phyloP scores from a whole-genome alignment of 1,139 yeast species.

The Eremothecium gossypii region DNA sequence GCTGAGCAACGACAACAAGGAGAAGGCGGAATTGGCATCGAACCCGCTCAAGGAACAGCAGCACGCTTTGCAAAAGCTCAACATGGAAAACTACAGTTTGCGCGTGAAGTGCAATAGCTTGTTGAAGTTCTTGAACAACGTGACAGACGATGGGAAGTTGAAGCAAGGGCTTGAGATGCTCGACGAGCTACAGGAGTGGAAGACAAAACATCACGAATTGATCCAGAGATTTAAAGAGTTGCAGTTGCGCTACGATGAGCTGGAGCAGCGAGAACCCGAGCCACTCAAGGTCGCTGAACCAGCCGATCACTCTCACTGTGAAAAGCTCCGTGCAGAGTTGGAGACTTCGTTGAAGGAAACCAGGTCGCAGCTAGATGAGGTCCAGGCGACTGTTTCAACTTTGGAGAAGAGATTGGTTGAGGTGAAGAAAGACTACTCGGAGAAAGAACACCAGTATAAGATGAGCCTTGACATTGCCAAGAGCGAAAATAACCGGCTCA shows the following conservation, averaged over 20 bases:
- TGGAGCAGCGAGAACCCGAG: conserved; percentile 6
- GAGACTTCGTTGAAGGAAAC: conserved; percentile 10
- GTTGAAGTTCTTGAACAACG: conserved; percentile 38
- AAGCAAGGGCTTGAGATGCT: conserved; percentile 18
- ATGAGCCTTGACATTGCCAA: conserved; percentile 21
- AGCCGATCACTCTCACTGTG: conserved; percentile 5
- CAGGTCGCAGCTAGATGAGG: conserved; percentile 11
- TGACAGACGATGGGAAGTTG: conserved; percentile 25
- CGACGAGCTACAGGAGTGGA: conserved; percentile 19
- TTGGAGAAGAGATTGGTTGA: conserved; percentile 4
- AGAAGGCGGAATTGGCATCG: conserved; percentile 29
- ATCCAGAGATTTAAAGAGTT: conserved; percentile 18
- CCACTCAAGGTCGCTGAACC: conserved; percentile 4
- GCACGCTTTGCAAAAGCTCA: conserved; percentile 39
- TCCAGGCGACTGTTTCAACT: conserved; percentile 2
- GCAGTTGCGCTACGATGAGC: conserved; percentile 15
- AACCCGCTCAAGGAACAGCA: conserved; percentile 49
- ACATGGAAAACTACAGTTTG: conserved; percentile 54
- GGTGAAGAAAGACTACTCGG: conserved; percentile 4
- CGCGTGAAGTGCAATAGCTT: conserved; percentile 50
- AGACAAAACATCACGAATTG: conserved; percentile 12
- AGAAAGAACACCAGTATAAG: conserved; percentile 23
- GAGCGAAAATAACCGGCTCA: conserved; percentile 19
- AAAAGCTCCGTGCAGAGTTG: conserved; percentile 5
- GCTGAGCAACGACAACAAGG: conserved; percentile 1